A percentile compares a stretch with the other conserved stretches of the same genome.
phyloP scores from a whole-genome alignment of 345 rosid species.

The Anastatica hierochuntica region DNA sequence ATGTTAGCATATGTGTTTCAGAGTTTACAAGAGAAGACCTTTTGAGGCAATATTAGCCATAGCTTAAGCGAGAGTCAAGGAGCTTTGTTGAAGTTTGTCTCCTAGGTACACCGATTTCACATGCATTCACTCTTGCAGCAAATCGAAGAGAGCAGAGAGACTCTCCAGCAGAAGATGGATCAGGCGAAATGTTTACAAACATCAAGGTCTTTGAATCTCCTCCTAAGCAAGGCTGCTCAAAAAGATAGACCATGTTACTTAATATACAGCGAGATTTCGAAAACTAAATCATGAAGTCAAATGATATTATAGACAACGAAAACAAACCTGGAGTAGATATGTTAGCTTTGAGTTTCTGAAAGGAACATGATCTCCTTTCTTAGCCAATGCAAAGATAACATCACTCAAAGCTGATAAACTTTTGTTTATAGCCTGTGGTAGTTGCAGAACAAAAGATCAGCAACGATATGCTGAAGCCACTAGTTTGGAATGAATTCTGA shows the following conservation, averaged over 20 bases:
- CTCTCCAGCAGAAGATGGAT: conserved; percentile 60
- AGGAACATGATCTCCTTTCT: conserved; percentile 95
- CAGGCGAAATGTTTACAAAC: conserved; percentile 66
- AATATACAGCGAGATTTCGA: too few species aligned
- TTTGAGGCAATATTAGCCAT: too few species aligned
- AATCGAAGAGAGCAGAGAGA: conserved; percentile 79
- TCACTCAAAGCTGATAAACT: conserved; percentile 77
- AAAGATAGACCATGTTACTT: too few species aligned
- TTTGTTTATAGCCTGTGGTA: conserved; percentile 94
- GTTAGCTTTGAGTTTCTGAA: conserved; percentile 90
- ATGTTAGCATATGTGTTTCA: too few species aligned
- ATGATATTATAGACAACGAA: too few species aligned
- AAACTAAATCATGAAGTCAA: too few species aligned
- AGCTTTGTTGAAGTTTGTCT: conserved; percentile 41
- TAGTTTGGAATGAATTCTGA: too few species aligned
- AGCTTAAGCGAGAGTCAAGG: conserved; percentile 41
- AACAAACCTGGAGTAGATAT: conserved; percentile 80
- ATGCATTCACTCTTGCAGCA: conserved; percentile 80
- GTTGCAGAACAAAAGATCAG: too few species aligned
- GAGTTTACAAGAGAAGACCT: too few species aligned
- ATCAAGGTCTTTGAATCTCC: conserved; percentile 72
- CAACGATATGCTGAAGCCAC: too few species aligned
- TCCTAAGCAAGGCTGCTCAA: conserved; percentile 74
- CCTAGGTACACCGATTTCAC: conserved; percentile 77
- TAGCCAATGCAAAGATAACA: conserved; percentile 87